Percentiles rank a stretch among this genome's conserved stretches.
Evolutionary conservation across 768 basidiomycete genomes (phyloP).

Genomic region (Tulasnella sp.): DNA sequence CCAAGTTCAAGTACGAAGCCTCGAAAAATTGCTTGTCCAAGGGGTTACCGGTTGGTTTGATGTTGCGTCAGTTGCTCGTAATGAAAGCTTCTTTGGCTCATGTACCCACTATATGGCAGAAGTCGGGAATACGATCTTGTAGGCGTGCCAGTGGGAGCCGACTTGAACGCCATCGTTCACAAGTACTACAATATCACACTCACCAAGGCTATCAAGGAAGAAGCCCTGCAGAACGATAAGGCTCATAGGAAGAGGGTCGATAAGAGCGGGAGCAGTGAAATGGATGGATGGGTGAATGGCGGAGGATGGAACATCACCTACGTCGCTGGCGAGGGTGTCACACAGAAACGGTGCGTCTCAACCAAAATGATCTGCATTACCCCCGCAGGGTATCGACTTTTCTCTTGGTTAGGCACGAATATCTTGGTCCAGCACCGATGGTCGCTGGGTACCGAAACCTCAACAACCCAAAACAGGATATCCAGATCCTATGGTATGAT

Average conservation of each 20-base stretch:
- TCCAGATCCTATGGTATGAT: slow-evolving; percentile 12
- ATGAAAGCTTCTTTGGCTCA: too few species aligned
- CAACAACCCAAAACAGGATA: not conserved
- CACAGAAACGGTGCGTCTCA: slow-evolving; percentile 7
- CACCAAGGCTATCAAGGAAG: not conserved
- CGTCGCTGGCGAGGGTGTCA: slow-evolving; percentile 13
- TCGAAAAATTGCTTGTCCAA: slow-evolving; percentile 3
- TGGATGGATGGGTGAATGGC: slow-evolving; percentile 12
- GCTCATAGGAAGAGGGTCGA: not conserved
- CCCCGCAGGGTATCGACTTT: not conserved
- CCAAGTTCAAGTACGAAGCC: not conserved
- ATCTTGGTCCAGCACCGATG: slow-evolving; percentile 12
- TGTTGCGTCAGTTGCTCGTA: not conserved
- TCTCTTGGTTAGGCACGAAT: slow-evolving; percentile 6
- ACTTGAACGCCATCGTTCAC: slow-evolving; percentile 11
- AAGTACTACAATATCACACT: slow-evolving; percentile 7
- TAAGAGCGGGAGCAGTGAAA: slow-evolving; percentile 2
- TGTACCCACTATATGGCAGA: too few species aligned
- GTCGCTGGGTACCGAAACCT: slow-evolving; percentile 7
- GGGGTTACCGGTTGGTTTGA: slow-evolving; percentile 9
- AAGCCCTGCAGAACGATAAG: slow-evolving; percentile 9
- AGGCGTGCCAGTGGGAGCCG: not conserved
- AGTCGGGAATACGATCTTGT: slow-evolving; percentile 12
- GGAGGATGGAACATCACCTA: slow-evolving; percentile 9
- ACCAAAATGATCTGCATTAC: not conserved